Evolutionary conservation across 306 rosid genomes (phyloP), one percentile per base, ranked within the genome.

Genomic region (Rubus parviflorus): DNA sequence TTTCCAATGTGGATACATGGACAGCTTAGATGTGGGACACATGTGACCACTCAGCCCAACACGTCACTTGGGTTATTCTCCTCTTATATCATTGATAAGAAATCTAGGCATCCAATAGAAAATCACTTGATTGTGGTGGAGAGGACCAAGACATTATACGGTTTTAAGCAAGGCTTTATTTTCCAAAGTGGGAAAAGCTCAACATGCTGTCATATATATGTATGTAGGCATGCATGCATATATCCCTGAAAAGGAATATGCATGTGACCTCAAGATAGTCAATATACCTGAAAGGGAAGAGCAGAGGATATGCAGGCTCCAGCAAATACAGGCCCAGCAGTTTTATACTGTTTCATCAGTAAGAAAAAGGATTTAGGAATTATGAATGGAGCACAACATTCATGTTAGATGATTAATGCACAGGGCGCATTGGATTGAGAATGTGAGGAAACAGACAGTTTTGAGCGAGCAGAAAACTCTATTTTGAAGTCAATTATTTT

Each of bases 251-350:
- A 19, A 43, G 13, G 3, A 40, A 65, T 4, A 38, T 65, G 48
- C 70, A 40, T 40, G 48, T 38, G 35, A 30, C 69, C 46, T 16
- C 6, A 37, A 6, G 74, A 83, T 76, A 81, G 51, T 78, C 56
- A 51, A 58, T 30, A 49, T 86, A 90, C 98, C 93, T 90, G 89
- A 30, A 85, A 86, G 62, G 93, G 92, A 81, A 92, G 83, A 65
- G 83, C 71, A 83, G 85, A 82, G 71, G 94, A 90, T 74, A 92
- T 80, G 89, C 94, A 87, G 30, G 97, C 87, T 81, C 94, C 98
- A 43, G 97, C 91, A 89, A 94, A 94, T 83, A 94, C 84, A 66
- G 96, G 97, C 70, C 98, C 94, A 42, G 66, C 79, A 77, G 91
- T 85, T 83, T 77, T 89, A 80, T 79, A 81, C 98, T 94, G 93